A percentile compares a stretch with the other conserved stretches of the same genome.
phyloP scores from a whole-genome alignment of 441 rosid species.

The Erodium moschatum region DNA sequence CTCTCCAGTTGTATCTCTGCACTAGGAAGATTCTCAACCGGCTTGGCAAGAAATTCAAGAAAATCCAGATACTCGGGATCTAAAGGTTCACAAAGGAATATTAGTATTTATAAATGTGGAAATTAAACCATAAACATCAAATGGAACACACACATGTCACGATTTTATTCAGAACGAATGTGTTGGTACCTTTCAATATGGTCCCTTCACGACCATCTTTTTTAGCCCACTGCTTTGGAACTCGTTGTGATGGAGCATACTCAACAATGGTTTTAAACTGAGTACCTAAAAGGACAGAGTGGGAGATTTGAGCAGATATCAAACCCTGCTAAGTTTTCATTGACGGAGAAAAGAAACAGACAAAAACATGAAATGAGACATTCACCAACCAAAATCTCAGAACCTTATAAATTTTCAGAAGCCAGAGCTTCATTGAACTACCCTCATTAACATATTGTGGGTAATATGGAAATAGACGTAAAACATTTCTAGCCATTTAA shows the following conservation, averaged over 20 bases:
- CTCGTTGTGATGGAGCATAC: conserved; percentile 66
- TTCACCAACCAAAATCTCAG: neutral
- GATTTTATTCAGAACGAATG: neutral
- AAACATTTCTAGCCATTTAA: neutral
- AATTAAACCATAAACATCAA: conserved; percentile 11
- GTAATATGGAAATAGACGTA: conserved; percentile 14
- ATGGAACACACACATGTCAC: conserved; percentile 4
- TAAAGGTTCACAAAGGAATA: conserved; percentile 28
- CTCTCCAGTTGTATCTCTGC: conserved; percentile 74
- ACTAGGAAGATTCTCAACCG: conserved; percentile 77
- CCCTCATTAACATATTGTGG: neutral
- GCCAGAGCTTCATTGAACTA: neutral
- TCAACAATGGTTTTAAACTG: conserved; percentile 59
- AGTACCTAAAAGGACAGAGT: conserved; percentile 35
- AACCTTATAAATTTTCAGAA: neutral
- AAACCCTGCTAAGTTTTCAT: neutral
- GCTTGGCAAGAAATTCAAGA: conserved; percentile 56
- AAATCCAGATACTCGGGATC: conserved; percentile 75
- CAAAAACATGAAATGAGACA: neutral
- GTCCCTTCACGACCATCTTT: conserved; percentile 73
- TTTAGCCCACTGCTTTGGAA: conserved; percentile 50
- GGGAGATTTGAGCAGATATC: neutral
- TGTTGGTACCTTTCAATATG: conserved; percentile 40
- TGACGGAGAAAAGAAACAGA: neutral
- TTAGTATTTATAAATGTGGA: conserved; percentile 11